phyloP scores from a whole-genome alignment of 257 asterid genomes.

The Solanum phureja region DNA sequence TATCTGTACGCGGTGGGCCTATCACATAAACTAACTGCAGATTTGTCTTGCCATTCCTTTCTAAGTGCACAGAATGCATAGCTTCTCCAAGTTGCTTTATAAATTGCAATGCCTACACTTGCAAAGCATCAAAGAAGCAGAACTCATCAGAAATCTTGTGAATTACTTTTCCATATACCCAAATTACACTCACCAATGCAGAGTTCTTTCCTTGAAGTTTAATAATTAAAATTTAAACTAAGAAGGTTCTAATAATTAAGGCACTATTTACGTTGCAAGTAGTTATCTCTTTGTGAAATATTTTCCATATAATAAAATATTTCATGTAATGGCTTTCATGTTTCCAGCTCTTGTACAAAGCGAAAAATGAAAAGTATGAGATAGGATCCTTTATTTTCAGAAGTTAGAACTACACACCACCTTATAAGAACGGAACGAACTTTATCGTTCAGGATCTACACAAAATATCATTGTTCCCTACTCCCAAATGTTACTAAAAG shows the following conservation, averaged over 20 bases:
- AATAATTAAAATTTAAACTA: background rate
- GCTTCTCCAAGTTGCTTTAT: conserved; percentile 78
- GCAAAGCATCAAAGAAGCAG: conserved; percentile 7
- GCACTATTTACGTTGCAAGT: background rate
- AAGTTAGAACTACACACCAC: background rate
- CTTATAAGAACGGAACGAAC: background rate
- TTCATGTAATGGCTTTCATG: background rate
- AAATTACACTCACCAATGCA: background rate
- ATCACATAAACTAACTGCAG: conserved; percentile 75
- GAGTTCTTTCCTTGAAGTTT: background rate
- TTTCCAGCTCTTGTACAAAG: background rate
- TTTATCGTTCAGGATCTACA: background rate
- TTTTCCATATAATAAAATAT: background rate
- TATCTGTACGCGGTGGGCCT: conserved; percentile 73
- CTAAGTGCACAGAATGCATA: conserved; percentile 48
- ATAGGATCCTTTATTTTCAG: background rate
- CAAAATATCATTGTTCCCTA: background rate
- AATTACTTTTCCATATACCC: background rate
- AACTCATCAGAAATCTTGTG: conserved; percentile 7
- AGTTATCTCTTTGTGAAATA: background rate
- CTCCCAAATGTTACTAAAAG: background rate
- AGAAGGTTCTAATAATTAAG: background rate
- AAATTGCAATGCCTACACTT: conserved; percentile 62
- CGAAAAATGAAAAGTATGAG: background rate
- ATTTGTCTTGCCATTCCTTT: conserved; percentile 20